Conservation (phyloP, 1,284 basidiomycete species). For the Xerocomus nothofagi region DNA sequence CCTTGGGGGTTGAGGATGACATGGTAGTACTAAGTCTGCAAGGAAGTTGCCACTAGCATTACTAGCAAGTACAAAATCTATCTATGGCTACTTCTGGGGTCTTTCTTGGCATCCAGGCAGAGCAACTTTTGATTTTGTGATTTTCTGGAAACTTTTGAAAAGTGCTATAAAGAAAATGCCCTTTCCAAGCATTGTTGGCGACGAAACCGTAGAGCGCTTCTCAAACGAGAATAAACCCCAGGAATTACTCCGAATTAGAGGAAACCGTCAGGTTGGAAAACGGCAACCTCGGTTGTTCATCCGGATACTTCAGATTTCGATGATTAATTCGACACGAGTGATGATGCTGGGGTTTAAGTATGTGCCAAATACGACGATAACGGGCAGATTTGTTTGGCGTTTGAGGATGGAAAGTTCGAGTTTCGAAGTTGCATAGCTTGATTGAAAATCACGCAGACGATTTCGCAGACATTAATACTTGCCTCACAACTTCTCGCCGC, state of each 20-base stretch:
- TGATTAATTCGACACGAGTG: not conserved
- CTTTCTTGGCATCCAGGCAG: too few species aligned
- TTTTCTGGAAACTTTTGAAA: too few species aligned
- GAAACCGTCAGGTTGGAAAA: not conserved
- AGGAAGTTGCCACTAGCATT: too few species aligned
- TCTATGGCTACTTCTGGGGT: too few species aligned
- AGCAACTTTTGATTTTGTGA: too few species aligned
- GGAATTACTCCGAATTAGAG: not conserved
- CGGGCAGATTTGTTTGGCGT: slow-evolving; percentile 7
- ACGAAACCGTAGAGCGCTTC: too few species aligned
- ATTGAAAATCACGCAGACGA: not conserved
- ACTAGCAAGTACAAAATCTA: too few species aligned
- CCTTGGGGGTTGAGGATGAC: too few species aligned
- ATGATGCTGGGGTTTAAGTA: not conserved
- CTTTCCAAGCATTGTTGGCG: too few species aligned
- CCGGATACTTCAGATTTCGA: not conserved
- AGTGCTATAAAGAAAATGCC: too few species aligned
- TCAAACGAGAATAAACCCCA: not conserved
- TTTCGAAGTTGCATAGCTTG: not conserved
- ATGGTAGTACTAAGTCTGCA: too few species aligned
- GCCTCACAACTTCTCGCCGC: not conserved
- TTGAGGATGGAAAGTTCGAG: slow-evolving; percentile 11
- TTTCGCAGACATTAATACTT: not conserved
- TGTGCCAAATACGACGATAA: not conserved
- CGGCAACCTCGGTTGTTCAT: not conserved